Evolutionary conservation across 768 basidiomycete species (phyloP), one percentile per base, ranked within the genome.

Genomic region (Jaapia argillacea): DNA sequence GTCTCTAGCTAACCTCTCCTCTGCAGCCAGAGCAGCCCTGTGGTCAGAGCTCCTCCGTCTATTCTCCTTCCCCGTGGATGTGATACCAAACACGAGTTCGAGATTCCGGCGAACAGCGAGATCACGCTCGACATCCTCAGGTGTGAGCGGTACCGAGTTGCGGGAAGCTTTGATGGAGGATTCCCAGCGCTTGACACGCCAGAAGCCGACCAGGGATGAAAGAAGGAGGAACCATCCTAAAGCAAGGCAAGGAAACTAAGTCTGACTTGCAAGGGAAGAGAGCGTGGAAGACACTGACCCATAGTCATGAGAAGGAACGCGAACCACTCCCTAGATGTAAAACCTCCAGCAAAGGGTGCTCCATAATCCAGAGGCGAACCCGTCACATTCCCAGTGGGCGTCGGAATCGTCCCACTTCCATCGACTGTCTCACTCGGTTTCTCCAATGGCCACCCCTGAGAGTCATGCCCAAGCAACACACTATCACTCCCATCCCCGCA

Each of bases 301-400:
- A 92, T 53, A 1, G 84, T 87, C 85, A 98, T 94, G 56, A 97
- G 73, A 43, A 93, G 60, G 65, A 96, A 91, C 2, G 90, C 81
- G 36, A 97, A 61, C 89, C 89, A 96, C 48, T 94, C 91, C 49
- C 74, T 79, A 4, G 88, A 79, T 1, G 74, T 59, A 2, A 75
- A 50, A 2, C 57, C 64, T 16, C 40, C 45, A n/a, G n/a, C n/a
- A n/a, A n/a, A n/a, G n/a, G n/a, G n/a, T n/a, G n/a, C n/a, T n/a
- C n/a, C n/a, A n/a, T n/a, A n/a, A n/a, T n/a, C n/a, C n/a, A n/a
- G n/a, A n/a, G n/a, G n/a, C n/a, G n/a, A n/a, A n/a, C n/a, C n/a
- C n/a, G n/a, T n/a, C 12, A 46, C 43, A 16, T 50, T 53, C 7
- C 44, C 47, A 5, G 55, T 49, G 24, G 44, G 6, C 23, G 28